Evolutionary conservation across 2,329 filamentous ascomycete genomes (phyloP).

Genomic region (Rhynchosporium secalis): DNA sequence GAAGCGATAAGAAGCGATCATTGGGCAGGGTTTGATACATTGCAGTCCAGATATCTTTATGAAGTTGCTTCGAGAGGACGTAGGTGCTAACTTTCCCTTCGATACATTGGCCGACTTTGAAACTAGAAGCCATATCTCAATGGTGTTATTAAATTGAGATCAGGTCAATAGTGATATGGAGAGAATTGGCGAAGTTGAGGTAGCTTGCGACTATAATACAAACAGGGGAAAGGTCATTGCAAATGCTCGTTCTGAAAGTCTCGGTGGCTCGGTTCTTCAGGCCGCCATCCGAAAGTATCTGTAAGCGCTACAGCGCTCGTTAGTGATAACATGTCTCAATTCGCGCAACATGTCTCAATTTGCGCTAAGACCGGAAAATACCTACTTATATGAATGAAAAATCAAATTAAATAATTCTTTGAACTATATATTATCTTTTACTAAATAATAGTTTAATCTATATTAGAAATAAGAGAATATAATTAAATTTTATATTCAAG

Average conservation of each 20-base stretch:
- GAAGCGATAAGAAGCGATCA: background rate
- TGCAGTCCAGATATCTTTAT: slow-evolving; percentile 22
- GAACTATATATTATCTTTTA: too few species aligned
- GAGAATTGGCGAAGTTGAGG: slow-evolving; percentile 14
- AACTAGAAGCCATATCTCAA: slow-evolving; percentile 19
- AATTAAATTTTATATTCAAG: too few species aligned
- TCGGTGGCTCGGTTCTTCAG: background rate
- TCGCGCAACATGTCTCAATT: too few species aligned
- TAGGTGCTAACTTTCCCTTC: slow-evolving; percentile 20
- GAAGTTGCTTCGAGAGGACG: slow-evolving; percentile 22
- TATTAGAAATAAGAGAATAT: too few species aligned
- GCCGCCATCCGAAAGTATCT: too few species aligned
- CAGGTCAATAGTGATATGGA: background rate
- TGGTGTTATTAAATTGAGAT: slow-evolving; percentile 6
- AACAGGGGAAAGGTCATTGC: background rate
- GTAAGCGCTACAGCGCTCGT: too few species aligned
- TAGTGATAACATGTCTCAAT: too few species aligned
- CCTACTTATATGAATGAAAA: too few species aligned
- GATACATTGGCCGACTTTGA: slow-evolving; percentile 20
- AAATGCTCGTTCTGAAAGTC: slow-evolving; percentile 5
- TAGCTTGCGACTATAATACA: background rate
- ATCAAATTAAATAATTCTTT: too few species aligned
- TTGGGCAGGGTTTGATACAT: slow-evolving; percentile 15
- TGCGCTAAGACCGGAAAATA: too few species aligned
- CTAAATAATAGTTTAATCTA: too few species aligned